These are phyloP conservation scores for Dichotomocladium elegans DNA, from an alignment of 371 early-diverging fungal species.

Conservation along the genomic window DNA sequence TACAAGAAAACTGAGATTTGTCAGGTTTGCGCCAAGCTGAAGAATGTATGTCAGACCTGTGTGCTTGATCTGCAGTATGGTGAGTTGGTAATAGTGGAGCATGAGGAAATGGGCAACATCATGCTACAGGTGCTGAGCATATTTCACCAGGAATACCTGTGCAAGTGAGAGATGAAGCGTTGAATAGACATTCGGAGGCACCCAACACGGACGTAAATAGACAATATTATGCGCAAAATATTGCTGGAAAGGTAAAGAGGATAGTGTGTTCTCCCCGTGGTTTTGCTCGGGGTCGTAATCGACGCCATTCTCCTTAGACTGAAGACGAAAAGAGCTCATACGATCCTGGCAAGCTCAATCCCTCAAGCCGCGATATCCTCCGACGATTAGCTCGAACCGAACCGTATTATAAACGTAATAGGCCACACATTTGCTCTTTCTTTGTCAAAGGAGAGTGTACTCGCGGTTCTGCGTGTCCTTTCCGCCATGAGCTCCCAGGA, in stretches of 20 bases:
- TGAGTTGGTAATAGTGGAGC: conserved; percentile 5
- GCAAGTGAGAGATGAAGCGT: conserved; percentile 89
- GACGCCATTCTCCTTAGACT: too few relatives aligned
- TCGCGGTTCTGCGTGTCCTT: conserved; percentile 91
- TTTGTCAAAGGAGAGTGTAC: conserved; percentile 91
- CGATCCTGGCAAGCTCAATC: conserved; percentile 72
- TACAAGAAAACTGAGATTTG: conserved; percentile 97
- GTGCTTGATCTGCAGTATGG: conserved; percentile 93
- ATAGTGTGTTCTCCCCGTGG: not conserved
- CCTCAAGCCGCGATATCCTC: conserved; percentile 79
- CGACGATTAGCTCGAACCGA: conserved; percentile 78
- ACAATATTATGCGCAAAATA: conserved; percentile 83
- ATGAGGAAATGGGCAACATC: not conserved
- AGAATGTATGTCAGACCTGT: conserved; percentile 98
- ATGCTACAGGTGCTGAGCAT: not conserved
- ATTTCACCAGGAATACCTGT: conserved; percentile 68
- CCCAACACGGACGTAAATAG: conserved; percentile 86
- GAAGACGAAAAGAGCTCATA: conserved; percentile 53
- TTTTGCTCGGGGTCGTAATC: too few relatives aligned
- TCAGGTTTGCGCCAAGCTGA: conserved; percentile 93
- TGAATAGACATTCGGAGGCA: conserved; percentile 70
- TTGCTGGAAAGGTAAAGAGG: conserved; percentile 67
- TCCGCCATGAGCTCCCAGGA: conserved; percentile 83
- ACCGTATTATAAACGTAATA: conserved; percentile 91
- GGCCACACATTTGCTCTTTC: conserved; percentile 92